A percentile compares a stretch with the other conserved stretches of the same genome.
Conservation (phyloP, 1,284 basidiomycete genomes). For the Ceratobasidium sp. region DNA sequence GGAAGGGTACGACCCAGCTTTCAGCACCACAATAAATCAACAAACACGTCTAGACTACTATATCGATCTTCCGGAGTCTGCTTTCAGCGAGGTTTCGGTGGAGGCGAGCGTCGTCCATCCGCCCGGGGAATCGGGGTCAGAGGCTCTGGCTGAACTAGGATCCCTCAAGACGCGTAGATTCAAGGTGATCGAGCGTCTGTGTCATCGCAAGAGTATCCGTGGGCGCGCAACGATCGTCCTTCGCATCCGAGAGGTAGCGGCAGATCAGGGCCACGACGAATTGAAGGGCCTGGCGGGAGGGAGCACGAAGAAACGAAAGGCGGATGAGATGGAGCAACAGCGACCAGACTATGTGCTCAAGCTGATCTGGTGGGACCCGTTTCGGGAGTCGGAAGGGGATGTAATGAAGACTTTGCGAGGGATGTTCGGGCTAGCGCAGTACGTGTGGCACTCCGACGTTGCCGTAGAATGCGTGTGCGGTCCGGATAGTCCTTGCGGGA, state of each 20-base stretch:
- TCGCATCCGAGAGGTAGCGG: background rate
- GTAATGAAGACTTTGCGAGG: slow-evolving; percentile 13
- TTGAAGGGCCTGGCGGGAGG: too few relatives aligned
- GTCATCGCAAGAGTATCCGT: slow-evolving; percentile 19
- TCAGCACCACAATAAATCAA: background rate
- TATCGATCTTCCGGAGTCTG: slow-evolving; percentile 20
- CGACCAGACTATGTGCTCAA: slow-evolving; percentile 21
- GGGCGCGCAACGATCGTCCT: slow-evolving; percentile 34
- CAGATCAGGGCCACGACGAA: background rate
- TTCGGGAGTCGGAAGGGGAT: slow-evolving; percentile 3
- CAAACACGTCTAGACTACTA: slow-evolving; percentile 10
- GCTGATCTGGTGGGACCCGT: slow-evolving; percentile 30
- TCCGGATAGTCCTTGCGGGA: background rate
- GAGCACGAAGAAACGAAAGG: background rate
- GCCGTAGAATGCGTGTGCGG: background rate
- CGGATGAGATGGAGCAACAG: background rate
- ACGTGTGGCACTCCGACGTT: slow-evolving; percentile 28
- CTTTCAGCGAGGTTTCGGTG: background rate
- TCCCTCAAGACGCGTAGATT: background rate
- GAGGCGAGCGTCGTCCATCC: too few relatives aligned
- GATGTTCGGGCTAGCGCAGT: slow-evolving; percentile 3
- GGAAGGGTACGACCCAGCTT: slow-evolving; percentile 19
- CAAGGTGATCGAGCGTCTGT: slow-evolving; percentile 21
- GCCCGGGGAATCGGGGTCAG: too few relatives aligned
- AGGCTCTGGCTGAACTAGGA: too few relatives aligned